Percentiles rank a stretch among this genome's conserved stretches.
These are phyloP conservation scores for Umbilicus rupestris DNA, from an alignment of 164 flowering plant genomes.

Conservation along the genomic window DNA sequence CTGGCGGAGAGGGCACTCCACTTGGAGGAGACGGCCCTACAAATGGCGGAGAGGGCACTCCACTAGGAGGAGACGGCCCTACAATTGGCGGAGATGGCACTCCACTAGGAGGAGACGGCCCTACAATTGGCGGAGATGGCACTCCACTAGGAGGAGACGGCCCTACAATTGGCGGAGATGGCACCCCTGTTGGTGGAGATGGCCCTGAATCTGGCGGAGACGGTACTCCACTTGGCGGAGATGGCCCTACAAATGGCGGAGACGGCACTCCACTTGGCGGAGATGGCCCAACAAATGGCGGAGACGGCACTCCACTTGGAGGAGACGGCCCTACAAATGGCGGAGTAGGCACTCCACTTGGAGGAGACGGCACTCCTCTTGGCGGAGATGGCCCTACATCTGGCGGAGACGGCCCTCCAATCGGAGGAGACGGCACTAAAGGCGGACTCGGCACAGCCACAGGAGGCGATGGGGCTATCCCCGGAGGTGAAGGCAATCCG, in stretches of 20 bases:
- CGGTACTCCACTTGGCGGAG: conserved; percentile 19
- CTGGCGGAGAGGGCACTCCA: conserved; percentile 25
- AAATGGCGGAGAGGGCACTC: conserved; percentile 24
- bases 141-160: conserved; percentile 4
- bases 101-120: no score
- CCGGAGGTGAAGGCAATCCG: conserved; percentile 17
- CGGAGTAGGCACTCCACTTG: not conserved
- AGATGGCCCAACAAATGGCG: not conserved
- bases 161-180: conserved; percentile 40
- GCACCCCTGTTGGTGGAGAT: conserved; percentile 15
- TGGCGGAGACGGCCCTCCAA: not conserved
- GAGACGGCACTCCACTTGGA: not conserved
- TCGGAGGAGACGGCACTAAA: not conserved
- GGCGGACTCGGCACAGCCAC: not conserved
- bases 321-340: not conserved
- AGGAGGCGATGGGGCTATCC: not conserved
- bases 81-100: conserved; percentile 24
- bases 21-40: no score
- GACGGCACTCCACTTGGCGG: conserved; percentile 25
- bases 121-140: conserved; percentile 47
- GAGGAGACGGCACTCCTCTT: not conserved
- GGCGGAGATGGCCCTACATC: not conserved
- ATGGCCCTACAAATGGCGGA: conserved; percentile 28
- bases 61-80: no score
- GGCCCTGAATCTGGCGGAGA: conserved; percentile 34